Percentiles rank a stretch among this genome's conserved stretches.
Evolutionary conservation across 1,284 basidiomycete species (phyloP).

Genomic region (Naganishia sp.): DNA sequence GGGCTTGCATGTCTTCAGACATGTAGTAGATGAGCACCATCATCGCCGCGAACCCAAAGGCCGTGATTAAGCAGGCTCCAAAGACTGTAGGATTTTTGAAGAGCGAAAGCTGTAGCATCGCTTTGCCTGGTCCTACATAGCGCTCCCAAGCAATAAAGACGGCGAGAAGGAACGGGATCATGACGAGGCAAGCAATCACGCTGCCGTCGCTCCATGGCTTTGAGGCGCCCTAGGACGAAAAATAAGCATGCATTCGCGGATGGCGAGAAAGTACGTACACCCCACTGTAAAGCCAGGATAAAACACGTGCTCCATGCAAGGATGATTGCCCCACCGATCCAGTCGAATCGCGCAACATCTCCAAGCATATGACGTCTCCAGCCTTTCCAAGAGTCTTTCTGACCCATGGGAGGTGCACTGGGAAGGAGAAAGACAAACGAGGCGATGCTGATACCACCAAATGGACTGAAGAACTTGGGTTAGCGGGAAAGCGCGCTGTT

Average conservation of each 20-base stretch:
- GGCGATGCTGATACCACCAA: conserved; percentile 48
- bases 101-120: conserved; percentile 53
- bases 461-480: conserved; percentile 13
- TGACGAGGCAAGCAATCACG: conserved; percentile 52
- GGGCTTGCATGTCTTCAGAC: conserved; percentile 47
- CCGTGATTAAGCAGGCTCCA: conserved; percentile 8
- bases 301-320: conserved; percentile 46
- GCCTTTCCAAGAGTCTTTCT: conserved; percentile 45
- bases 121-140: conserved; percentile 47
- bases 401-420: conserved; percentile 45
- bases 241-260: conserved; percentile 2
- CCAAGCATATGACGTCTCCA: conserved; percentile 44
- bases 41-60: conserved; percentile 37
- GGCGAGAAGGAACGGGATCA: conserved; percentile 46
- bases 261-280: conserved; percentile 32
- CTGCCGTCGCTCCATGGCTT: conserved; percentile 49
- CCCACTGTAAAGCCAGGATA: conserved; percentile 50
- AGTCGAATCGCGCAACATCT: conserved; percentile 47
- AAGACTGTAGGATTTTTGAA: conserved; percentile 47
- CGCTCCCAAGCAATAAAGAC: conserved; percentile 50
- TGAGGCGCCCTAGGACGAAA: conserved; percentile 40
- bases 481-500: background rate
- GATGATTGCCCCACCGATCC: conserved; percentile 45
- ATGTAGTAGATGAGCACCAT: conserved; percentile 52
- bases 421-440: conserved; percentile 44